These are phyloP conservation scores for Fraxinus anomala DNA, from an alignment of 257 asterid species.

Conservation along the genomic window DNA sequence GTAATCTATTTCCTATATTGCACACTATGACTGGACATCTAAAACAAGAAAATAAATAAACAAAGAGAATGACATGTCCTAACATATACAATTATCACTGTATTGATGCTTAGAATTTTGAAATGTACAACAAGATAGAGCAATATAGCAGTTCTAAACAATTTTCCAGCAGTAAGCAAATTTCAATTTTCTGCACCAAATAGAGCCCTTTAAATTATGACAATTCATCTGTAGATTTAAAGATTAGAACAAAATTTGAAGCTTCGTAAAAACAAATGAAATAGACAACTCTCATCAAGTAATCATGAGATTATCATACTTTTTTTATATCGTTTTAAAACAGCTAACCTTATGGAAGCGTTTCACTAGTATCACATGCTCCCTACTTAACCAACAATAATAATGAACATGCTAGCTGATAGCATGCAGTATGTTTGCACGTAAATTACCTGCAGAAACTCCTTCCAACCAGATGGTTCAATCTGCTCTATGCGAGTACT, in stretches of 20 bases:
- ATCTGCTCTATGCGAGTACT: slow-evolving; percentile 79
- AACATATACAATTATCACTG: not conserved
- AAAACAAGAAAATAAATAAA: not conserved
- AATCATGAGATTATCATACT: not conserved
- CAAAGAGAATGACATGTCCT: not conserved
- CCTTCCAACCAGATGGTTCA: slow-evolving; percentile 99
- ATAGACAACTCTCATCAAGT: not conserved
- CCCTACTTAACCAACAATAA: not conserved
- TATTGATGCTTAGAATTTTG: not conserved
- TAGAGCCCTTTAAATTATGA: not conserved
- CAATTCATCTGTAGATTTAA: not conserved
- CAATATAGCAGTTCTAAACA: not conserved
- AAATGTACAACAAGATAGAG: not conserved
- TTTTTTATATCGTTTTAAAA: not conserved
- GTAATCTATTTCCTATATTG: not conserved
- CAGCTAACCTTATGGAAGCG: slow-evolving; percentile 3
- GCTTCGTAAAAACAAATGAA: not conserved
- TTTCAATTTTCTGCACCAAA: not conserved
- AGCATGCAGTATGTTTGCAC: not conserved
- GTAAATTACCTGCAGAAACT: slow-evolving; percentile 80
- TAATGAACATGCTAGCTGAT: slow-evolving; percentile 11
- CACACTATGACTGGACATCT: not conserved
- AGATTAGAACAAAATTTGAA: not conserved
- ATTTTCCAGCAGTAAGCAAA: not conserved
- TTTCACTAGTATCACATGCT: slow-evolving; percentile 6